These are phyloP conservation scores for Alnus rubra DNA, from an alignment of 306 rosid genomes.

Conservation along the genomic window DNA sequence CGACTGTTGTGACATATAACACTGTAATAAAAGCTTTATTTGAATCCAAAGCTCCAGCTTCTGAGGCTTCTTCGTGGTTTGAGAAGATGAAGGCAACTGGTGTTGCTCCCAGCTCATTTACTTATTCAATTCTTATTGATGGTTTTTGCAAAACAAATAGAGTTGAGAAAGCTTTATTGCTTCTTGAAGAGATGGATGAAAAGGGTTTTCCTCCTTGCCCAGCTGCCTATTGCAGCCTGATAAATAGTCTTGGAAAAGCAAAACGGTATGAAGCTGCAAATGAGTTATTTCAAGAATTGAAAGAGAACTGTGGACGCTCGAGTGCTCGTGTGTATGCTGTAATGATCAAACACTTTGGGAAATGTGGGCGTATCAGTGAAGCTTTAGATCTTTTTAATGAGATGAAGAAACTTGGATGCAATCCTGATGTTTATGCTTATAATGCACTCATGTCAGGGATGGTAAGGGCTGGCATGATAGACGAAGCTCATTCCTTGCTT, in stretches of 20 bases:
- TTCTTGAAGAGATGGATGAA: conserved; percentile 99
- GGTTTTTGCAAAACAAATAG: conserved; percentile 88
- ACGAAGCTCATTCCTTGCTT: conserved; percentile 71
- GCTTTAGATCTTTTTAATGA: conserved; percentile 74
- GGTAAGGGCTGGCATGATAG: conserved; percentile 76
- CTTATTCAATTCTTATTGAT: conserved; percentile 88
- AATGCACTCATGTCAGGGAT: conserved; percentile 96
- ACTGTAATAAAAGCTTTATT: conserved; percentile 75
- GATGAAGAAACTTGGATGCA: conserved; percentile 82
- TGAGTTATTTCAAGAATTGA: conserved; percentile 85
- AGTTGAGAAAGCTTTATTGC: conserved; percentile 83
- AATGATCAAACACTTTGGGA: conserved; percentile 94
- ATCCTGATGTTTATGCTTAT: conserved; percentile 77
- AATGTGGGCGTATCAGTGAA: conserved; percentile 71
- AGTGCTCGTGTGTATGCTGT: conserved; percentile 97
- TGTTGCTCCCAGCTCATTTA: conserved; percentile 71
- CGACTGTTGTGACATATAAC: conserved; percentile 84
- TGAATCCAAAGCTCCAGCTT: conserved; percentile 64
- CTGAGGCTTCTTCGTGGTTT: conserved; percentile 68
- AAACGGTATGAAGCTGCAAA: conserved; percentile 89
- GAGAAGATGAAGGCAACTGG: conserved; percentile 84
- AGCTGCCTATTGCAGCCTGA: conserved; percentile 94
- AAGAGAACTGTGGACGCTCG: conserved; percentile 79
- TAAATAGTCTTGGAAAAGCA: conserved; percentile 87
- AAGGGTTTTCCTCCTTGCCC: conserved; percentile 94